These are phyloP conservation scores for Gonapodya prolifera DNA, from an alignment of 192 early-diverging fungal genomes.

Conservation along the genomic window DNA sequence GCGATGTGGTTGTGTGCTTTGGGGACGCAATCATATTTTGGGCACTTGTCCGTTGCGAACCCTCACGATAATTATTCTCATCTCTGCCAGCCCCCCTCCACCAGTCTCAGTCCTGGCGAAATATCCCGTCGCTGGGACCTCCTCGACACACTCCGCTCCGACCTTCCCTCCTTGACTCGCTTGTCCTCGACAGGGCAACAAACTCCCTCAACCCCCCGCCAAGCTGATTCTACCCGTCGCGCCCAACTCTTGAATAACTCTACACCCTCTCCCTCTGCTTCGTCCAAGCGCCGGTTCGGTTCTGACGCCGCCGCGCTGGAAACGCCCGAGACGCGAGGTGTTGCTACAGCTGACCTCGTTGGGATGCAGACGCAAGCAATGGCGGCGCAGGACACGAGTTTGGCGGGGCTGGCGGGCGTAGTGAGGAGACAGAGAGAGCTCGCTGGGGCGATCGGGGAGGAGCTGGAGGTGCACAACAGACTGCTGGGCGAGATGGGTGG, in stretches of 20 bases:
- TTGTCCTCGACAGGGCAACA: constrained; percentile 17
- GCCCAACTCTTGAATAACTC: neutral
- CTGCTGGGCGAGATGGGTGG: constrained; percentile 72
- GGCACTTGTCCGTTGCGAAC: too few species aligned
- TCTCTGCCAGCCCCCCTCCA: too few species aligned
- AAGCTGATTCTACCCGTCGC: constrained; percentile 10
- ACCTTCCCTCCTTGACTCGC: neutral
- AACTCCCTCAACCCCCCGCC: constrained; percentile 8
- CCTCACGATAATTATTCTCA: too few species aligned
- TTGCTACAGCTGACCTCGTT: constrained; percentile 64
- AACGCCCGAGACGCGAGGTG: constrained; percentile 61
- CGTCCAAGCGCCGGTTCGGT: constrained; percentile 56
- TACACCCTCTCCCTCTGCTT: constrained; percentile 12
- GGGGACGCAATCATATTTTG: too few species aligned
- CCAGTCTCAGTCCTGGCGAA: neutral
- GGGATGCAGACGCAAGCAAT: constrained; percentile 65
- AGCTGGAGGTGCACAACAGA: constrained; percentile 85
- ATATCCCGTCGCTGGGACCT: neutral
- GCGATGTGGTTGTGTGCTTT: too few species aligned
- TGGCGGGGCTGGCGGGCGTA: constrained; percentile 61
- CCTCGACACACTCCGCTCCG: neutral
- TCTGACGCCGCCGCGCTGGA: constrained; percentile 47
- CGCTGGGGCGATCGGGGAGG: constrained; percentile 72
- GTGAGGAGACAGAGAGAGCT: constrained; percentile 75
- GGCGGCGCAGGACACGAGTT: constrained; percentile 66